Percentiles rank a stretch among this genome's conserved stretches.
Evolutionary conservation across 257 asterid genomes (phyloP).

Genomic region (Asclepias syriaca): DNA sequence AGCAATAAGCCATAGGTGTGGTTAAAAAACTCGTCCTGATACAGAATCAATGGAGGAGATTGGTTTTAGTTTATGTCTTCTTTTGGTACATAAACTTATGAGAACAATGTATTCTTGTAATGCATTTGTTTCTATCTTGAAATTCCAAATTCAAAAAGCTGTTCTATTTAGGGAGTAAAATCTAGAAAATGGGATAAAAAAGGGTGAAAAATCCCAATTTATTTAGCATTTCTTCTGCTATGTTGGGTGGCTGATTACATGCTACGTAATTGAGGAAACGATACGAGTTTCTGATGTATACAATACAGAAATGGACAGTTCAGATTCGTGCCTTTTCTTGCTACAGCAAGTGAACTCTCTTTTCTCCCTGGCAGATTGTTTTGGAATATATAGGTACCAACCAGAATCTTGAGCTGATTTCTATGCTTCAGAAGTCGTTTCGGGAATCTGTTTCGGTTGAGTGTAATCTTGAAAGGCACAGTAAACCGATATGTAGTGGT

Average conservation of each 20-base stretch:
- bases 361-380: not conserved
- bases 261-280: not conserved
- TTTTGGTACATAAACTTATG: not conserved
- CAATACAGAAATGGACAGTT: not conserved
- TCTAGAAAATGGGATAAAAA: not conserved
- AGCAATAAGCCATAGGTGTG: not conserved
- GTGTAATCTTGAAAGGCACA: not conserved
- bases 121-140: too few relatives aligned
- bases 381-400: not conserved
- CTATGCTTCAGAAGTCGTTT: not conserved
- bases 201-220: too few relatives aligned
- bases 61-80: not conserved
- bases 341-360: not conserved
- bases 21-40: not conserved
- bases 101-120: not conserved
- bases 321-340: not conserved
- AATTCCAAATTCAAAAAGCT: not conserved
- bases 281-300: not conserved
- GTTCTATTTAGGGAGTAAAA: too few relatives aligned
- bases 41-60: not conserved
- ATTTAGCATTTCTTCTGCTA: not conserved
- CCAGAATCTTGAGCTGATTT: not conserved
- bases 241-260: not conserved
- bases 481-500: not conserved
- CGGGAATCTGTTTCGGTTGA: not conserved